These are phyloP conservation scores for Salvia miltiorrhiza DNA, from an alignment of 257 asterid genomes.

Conservation along the genomic window DNA sequence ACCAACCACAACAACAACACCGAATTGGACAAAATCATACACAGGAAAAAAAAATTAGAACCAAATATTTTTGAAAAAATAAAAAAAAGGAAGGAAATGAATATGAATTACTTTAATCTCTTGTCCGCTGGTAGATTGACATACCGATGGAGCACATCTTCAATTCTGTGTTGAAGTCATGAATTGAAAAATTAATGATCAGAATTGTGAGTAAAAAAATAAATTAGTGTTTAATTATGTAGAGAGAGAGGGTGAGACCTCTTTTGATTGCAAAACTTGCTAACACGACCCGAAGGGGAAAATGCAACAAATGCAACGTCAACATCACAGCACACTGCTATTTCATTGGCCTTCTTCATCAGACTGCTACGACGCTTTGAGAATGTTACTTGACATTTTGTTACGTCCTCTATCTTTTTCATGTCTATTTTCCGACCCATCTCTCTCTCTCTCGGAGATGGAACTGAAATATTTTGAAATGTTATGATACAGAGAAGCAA, in stretches of 20 bases:
- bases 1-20: not conserved
- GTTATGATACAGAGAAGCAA: not conserved
- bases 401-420: conserved; percentile 46
- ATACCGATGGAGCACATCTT: conserved; percentile 42
- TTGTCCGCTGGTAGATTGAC: conserved; percentile 39
- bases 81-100: not conserved
- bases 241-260: conserved; percentile 20
- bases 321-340: conserved; percentile 39
- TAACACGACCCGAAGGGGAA: conserved; percentile 57
- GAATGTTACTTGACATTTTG: conserved; percentile 62
- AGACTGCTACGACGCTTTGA: conserved; percentile 56
- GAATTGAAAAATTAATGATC: too few relatives aligned
- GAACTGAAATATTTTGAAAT: not conserved
- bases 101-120: conserved; percentile 34
- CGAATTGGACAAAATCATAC: not conserved
- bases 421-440: conserved; percentile 63
- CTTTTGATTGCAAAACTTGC: conserved; percentile 36
- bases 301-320: conserved; percentile 52
- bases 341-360: conserved; percentile 48
- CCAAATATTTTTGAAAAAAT: not conserved
- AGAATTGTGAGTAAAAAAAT: too few relatives aligned
- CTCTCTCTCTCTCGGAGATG: not conserved
- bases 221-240: too few relatives aligned
- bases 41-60: not conserved
- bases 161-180: conserved; percentile 35